Percentiles rank a stretch among this genome's conserved stretches.
Evolutionary conservation across 495 filamentous ascomycete genomes (phyloP).

Genomic region (Thozetella sp.): DNA sequence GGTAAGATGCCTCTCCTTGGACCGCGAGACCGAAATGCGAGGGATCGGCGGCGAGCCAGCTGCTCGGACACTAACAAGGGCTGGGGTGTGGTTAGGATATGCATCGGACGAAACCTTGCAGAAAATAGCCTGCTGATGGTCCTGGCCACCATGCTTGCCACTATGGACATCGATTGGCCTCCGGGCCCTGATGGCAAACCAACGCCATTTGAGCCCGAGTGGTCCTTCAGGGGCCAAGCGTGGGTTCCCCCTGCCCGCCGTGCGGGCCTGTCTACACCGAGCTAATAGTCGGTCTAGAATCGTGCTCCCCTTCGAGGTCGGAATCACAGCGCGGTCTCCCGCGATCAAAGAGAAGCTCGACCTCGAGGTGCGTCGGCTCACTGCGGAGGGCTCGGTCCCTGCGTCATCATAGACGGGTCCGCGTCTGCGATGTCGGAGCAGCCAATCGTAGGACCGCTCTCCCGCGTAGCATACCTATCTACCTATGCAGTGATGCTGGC

Average conservation of each 20-base stretch:
- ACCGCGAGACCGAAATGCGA: no score
- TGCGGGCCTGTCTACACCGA: background rate
- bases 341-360: no score
- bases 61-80: background rate
- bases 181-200: conserved; percentile 20
- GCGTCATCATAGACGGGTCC: no score
- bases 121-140: conserved; percentile 30
- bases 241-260: conserved; percentile 8
- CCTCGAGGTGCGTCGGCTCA: no score
- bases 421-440: no score
- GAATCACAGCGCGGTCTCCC: no score
- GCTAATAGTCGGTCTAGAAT: no score
- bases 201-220: conserved; percentile 23
- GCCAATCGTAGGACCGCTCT: no score
- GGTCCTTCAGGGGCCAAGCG: conserved; percentile 29
- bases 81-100: conserved; percentile 15
- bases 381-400: no score
- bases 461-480: no score
- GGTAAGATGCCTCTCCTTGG: conserved; percentile 12
- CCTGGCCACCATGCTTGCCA: conserved; percentile 24
- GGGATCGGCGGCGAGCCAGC: background rate
- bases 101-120: conserved; percentile 24
- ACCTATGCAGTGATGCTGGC: no score
- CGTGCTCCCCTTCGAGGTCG: no score
- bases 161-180: conserved; percentile 25